These are phyloP conservation scores for Fusarium equiseti DNA, from an alignment of 2,329 filamentous ascomycete species.

Conservation along the genomic window DNA sequence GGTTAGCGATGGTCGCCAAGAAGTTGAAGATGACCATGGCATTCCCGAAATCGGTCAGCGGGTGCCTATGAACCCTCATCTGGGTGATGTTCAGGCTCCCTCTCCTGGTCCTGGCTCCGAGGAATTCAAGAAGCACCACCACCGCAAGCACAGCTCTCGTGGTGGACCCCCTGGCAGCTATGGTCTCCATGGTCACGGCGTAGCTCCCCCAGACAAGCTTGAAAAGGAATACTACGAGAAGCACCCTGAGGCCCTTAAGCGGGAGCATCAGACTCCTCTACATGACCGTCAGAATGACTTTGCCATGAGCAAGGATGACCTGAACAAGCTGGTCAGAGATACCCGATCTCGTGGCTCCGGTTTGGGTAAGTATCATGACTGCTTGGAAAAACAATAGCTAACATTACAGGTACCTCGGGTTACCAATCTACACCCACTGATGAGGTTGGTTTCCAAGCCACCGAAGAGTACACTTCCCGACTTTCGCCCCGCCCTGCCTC, in stretches of 20 bases:
- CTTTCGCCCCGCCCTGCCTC: conserved; percentile 71
- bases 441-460: conserved; percentile 88
- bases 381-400: conserved; percentile 27
- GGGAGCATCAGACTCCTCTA: conserved; percentile 73
- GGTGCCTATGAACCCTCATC: conserved; percentile 92
- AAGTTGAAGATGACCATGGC: conserved; percentile 81
- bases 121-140: conserved; percentile 67
- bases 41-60: conserved; percentile 93
- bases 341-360: conserved; percentile 68
- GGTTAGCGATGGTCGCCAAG: conserved; percentile 61
- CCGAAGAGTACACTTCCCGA: conserved; percentile 84
- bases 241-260: conserved; percentile 83
- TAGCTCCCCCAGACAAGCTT: conserved; percentile 80
- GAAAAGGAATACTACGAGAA: conserved; percentile 94
- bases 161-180: conserved; percentile 88
- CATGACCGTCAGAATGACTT: conserved; percentile 75
- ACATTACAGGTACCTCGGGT: conserved; percentile 70
- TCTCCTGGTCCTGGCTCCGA: conserved; percentile 74
- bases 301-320: conserved; percentile 87
- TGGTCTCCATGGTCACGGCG: conserved; percentile 88
- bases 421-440: conserved; percentile 85
- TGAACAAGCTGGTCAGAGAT: conserved; percentile 89
- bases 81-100: conserved; percentile 95
- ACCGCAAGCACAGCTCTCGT: conserved; percentile 78
- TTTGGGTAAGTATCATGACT: conserved; percentile 59